phyloP scores from a whole-genome alignment of 257 asterid genomes.

The Eustoma russellianum region DNA sequence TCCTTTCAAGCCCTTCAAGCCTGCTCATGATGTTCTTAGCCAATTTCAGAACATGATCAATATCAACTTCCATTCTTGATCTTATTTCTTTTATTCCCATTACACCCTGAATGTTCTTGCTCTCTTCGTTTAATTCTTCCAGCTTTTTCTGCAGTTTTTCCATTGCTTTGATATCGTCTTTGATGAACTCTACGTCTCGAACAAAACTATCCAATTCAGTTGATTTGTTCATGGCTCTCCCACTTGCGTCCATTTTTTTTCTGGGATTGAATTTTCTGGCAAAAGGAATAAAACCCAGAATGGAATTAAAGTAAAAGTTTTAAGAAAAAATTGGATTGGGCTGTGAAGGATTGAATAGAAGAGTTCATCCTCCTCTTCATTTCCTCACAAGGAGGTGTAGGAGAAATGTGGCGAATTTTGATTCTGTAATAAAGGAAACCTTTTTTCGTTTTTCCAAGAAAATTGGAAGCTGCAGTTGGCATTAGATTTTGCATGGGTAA shows the following conservation, averaged over 20 bases:
- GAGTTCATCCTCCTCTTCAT: no score
- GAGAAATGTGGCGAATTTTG: no score
- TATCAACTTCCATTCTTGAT: conserved; percentile 25
- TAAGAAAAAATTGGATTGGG: no score
- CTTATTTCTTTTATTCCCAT: conserved; percentile 21
- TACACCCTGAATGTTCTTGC: conserved; percentile 16
- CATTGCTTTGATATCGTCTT: conserved; percentile 23
- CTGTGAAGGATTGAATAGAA: no score
- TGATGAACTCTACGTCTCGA: conserved; percentile 25
- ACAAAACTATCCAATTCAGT: conserved; percentile 20
- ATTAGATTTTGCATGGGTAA: no score
- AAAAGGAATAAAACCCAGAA: no score
- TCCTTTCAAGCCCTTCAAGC: conserved; percentile 9
- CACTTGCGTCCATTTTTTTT: not conserved
- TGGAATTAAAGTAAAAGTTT: no score
- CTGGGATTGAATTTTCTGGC: no score
- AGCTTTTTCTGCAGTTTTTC: conserved; percentile 16
- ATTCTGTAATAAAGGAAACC: no score
- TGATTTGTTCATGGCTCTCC: conserved; percentile 10
- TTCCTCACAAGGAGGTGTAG: no score
- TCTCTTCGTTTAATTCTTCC: conserved; percentile 19
- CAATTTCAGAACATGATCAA: conserved; percentile 20
- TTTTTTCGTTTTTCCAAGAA: no score
- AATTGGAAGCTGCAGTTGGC: no score
- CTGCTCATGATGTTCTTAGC: conserved; percentile 25